phyloP scores from a whole-genome alignment of 345 rosid genomes.

The Aethionema arabicum region DNA sequence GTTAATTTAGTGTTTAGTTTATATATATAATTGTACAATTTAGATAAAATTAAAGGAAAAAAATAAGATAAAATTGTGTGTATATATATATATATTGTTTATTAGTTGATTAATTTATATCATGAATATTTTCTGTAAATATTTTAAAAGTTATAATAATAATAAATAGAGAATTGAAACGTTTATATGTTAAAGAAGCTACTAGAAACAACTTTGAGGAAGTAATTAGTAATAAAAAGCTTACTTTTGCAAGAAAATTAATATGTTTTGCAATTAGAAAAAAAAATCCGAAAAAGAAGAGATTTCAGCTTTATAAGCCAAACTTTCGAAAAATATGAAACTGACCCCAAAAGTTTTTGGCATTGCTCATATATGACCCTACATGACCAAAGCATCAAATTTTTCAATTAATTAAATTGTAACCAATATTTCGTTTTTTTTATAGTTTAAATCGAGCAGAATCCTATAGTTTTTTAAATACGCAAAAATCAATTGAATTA shows the following conservation, averaged over 20 bases:
- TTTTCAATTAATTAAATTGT: background rate
- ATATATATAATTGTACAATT: too few relatives aligned
- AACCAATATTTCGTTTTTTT: conserved; percentile 5
- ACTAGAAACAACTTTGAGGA: conserved; percentile 2
- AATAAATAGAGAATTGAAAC: background rate
- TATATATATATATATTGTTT: too few relatives aligned
- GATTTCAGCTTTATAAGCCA: conserved; percentile 8
- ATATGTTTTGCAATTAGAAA: background rate
- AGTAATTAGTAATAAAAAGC: background rate
- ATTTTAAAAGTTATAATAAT: too few relatives aligned
- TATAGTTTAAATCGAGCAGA: conserved; percentile 18
- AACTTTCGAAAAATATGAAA: conserved; percentile 19
- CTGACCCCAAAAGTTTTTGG: conserved; percentile 25
- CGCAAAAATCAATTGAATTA: too few relatives aligned
- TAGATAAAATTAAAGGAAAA: too few relatives aligned
- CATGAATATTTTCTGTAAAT: too few relatives aligned
- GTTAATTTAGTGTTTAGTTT: too few relatives aligned
- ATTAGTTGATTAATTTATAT: too few relatives aligned
- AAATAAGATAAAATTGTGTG: too few relatives aligned
- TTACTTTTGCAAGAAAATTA: background rate
- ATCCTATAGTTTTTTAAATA: background rate
- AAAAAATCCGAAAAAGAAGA: background rate
- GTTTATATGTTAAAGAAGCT: conserved; percentile 16
- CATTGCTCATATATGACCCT: conserved; percentile 21
- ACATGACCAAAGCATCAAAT: conserved; percentile 26